Conservation (phyloP, 768 basidiomycete genomes). For the Tricholoma flavovirens region DNA sequence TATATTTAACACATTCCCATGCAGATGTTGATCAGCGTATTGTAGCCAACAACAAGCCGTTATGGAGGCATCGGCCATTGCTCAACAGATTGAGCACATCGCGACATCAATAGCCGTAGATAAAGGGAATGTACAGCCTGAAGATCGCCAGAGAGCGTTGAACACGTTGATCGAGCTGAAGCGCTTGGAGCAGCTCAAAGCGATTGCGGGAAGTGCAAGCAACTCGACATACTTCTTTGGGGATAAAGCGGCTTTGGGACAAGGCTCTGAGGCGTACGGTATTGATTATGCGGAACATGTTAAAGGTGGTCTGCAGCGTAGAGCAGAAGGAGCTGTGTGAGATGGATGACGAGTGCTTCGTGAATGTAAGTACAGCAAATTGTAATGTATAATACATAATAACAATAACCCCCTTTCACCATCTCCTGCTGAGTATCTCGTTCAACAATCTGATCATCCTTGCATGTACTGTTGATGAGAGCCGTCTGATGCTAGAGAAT, state of each 20-base stretch:
- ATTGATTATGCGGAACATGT: conserved; percentile 45
- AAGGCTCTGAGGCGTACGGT: conserved; percentile 34
- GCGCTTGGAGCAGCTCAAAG: conserved; percentile 46
- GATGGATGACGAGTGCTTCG: neutral
- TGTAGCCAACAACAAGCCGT: conserved; percentile 35
- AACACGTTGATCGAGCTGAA: conserved; percentile 40
- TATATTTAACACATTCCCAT: neutral
- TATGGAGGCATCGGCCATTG: conserved; percentile 43
- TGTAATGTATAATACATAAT: neutral
- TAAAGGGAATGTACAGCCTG: conserved; percentile 23
- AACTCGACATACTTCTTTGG: conserved; percentile 58
- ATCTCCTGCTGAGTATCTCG: no score
- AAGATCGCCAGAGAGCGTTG: conserved; percentile 35
- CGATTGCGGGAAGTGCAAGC: conserved; percentile 43
- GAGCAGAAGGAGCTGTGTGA: conserved; percentile 5
- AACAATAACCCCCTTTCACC: no score
- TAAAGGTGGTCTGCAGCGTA: conserved; percentile 26
- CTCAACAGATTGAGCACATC: conserved; percentile 42
- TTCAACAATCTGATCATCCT: no score
- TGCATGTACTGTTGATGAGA: no score
- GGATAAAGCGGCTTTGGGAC: conserved; percentile 31
- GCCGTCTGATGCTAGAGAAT: no score
- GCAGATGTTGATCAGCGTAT: neutral
- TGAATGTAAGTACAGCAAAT: neutral
- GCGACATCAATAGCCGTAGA: conserved; percentile 34